Percentiles rank a stretch among this genome's conserved stretches.
Evolutionary conservation across 345 rosid species (phyloP).

Genomic region (Leavenworthia alabamica): DNA sequence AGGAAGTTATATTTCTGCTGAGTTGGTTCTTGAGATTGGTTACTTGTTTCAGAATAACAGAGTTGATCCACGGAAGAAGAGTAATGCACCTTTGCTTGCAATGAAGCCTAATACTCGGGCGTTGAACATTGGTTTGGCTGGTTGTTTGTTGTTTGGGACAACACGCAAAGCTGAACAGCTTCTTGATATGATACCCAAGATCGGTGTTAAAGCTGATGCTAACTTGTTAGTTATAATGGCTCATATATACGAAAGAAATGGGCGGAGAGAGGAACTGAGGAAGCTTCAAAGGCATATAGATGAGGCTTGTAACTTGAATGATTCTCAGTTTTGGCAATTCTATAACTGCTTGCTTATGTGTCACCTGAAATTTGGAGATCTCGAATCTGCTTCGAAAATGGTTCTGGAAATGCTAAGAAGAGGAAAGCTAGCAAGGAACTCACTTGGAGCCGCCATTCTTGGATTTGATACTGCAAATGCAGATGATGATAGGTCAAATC

Average conservation of each 20-base stretch:
- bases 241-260: constrained; percentile 79
- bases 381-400: constrained; percentile 74
- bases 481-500: constrained; percentile 19
- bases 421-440: constrained; percentile 68
- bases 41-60: constrained; percentile 65
- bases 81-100: constrained; percentile 66
- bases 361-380: constrained; percentile 81
- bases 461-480: constrained; percentile 4
- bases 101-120: constrained; percentile 79
- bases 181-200: constrained; percentile 64
- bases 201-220: constrained; percentile 56
- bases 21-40: constrained; percentile 81
- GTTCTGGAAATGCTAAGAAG: constrained; percentile 76
- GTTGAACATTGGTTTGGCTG: constrained; percentile 70
- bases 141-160: constrained; percentile 69
- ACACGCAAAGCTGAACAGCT: constrained; percentile 94
- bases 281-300: constrained; percentile 84
- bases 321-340: constrained; percentile 67
- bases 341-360: constrained; percentile 70
- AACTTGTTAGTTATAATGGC: constrained; percentile 65
- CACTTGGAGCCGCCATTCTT: constrained; percentile 59
- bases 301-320: constrained; percentile 59
- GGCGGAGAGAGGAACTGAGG: constrained; percentile 69
- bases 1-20: constrained; percentile 82
- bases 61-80: constrained; percentile 80